Evolutionary conservation across 1,284 basidiomycete genomes (phyloP).

Genomic region (Cutaneotrichosporon spelunceum): DNA sequence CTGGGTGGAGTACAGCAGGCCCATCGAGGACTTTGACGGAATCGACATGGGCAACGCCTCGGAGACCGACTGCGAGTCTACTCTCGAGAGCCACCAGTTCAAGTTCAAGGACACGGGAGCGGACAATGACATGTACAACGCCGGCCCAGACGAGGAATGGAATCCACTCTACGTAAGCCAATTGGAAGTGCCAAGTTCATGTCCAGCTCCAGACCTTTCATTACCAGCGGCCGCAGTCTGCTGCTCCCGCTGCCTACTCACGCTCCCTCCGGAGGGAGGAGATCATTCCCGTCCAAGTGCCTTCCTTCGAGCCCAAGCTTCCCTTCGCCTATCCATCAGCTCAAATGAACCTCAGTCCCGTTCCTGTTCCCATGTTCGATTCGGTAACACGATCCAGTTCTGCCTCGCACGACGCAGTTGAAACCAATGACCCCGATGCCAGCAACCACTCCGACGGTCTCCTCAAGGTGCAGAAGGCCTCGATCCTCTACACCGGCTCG

Average conservation of each 20-base stretch:
- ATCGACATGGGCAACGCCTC: not conserved
- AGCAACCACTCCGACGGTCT: not conserved
- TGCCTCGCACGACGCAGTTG: not conserved
- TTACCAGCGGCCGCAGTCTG: not conserved
- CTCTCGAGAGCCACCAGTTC: not conserved
- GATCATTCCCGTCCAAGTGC: not conserved
- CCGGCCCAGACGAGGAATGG: not conserved
- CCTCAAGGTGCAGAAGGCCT: not conserved
- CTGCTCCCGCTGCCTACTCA: not conserved
- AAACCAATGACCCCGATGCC: not conserved
- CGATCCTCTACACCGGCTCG: not conserved
- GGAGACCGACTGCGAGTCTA: not conserved
- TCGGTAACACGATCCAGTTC: not conserved
- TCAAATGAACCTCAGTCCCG: not conserved
- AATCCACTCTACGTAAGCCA: not conserved
- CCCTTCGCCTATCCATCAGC: not conserved
- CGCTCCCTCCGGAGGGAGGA: slow-evolving; percentile 1
- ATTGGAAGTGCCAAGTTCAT: not conserved
- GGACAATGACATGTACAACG: not conserved
- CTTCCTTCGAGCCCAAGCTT: not conserved
- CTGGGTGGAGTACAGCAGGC: slow-evolving; percentile 10
- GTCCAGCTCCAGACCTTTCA: not conserved
- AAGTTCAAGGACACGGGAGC: not conserved
- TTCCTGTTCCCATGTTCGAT: not conserved
- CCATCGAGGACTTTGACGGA: slow-evolving; percentile 2